These are phyloP conservation scores for Anethum foeniculum DNA, from an alignment of 140 eudicot genomes.

Conservation along the genomic window DNA sequence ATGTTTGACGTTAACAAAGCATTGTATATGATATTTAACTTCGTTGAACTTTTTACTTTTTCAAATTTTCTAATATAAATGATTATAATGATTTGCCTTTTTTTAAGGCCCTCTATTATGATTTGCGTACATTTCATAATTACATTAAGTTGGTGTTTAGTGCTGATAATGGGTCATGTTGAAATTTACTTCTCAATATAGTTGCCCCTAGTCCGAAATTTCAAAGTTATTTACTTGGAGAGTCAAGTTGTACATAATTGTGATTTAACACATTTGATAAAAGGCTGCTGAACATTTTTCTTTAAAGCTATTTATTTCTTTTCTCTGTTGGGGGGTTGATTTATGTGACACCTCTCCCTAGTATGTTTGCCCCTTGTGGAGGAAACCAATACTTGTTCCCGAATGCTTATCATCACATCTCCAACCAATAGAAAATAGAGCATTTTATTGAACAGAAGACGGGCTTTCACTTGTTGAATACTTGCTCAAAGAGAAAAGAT, in stretches of 20 bases:
- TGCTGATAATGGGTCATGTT: neutral
- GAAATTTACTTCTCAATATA: neutral
- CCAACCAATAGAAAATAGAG: neutral
- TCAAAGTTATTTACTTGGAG: no score
- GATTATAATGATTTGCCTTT: no score
- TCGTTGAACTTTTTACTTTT: no score
- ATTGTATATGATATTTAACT: no score
- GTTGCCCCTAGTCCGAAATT: no score
- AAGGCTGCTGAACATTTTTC: neutral
- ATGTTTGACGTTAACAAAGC: no score
- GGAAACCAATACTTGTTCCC: neutral
- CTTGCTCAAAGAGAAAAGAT: neutral
- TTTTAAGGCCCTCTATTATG: neutral
- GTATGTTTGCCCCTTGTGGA: neutral
- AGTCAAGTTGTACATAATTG: neutral
- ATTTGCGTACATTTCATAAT: neutral
- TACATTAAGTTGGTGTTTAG: neutral
- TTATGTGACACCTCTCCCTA: neutral
- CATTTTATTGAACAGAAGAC: neutral
- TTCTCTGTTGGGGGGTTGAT: neutral
- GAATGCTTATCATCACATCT: neutral
- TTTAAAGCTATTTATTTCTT: neutral
- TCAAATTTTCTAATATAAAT: no score
- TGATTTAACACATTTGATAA: neutral
- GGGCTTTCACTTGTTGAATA: neutral